Base-by-base conservation (phyloP, 2,329 filamentous ascomycete species). In the Huntiella decipiens region DNA sequence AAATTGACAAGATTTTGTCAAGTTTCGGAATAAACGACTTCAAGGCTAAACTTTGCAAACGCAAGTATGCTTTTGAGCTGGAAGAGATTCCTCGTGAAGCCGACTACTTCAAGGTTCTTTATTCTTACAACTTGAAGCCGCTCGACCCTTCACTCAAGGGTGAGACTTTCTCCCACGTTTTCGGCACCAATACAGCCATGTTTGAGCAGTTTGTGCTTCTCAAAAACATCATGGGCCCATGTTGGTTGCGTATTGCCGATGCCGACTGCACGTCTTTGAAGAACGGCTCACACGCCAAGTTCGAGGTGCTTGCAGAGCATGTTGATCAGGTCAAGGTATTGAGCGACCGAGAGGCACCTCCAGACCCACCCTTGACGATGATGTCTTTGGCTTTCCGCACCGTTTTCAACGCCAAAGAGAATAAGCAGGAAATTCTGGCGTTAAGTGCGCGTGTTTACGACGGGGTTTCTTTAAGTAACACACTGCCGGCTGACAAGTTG, bases 211-310 rank as follows among this genome's bases (percentile, higher is more conserved):
- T 98, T 57, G 91, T 98, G 15, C 70, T 98, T 4, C 95, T 87
- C 82, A 96, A 95, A 65, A 93, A 94, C 57, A 83, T 98, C 54
- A 98, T 95, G 88, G 91, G 91, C 1, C 91, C 91, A 28, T 96
- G 91, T 60, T 98, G 91, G 91, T 72, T 98, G 39, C 87, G 80
- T 57, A 91, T 98, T 46, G 73, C 86, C 53, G 79, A 82, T 53
- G 82, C 82, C 28, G 79, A 95, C 59, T 95, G 93, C 58, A 71
- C 73, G 13, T 69, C 81, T 4, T 70, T 96, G 53, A 88, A 85
- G 61, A 95, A 95, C 55, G 82, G 86, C 8, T 98, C 91, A 1
- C 91, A 92, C 73, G 95, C 91, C 68, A 96, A 95, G 62, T 74
- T 98, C 8, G 91, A 98, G 61, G 77, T 93, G 42, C 73, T 82